Base-by-base conservation (phyloP, 768 basidiomycete species). In the Gloeophyllum trabeum region DNA sequence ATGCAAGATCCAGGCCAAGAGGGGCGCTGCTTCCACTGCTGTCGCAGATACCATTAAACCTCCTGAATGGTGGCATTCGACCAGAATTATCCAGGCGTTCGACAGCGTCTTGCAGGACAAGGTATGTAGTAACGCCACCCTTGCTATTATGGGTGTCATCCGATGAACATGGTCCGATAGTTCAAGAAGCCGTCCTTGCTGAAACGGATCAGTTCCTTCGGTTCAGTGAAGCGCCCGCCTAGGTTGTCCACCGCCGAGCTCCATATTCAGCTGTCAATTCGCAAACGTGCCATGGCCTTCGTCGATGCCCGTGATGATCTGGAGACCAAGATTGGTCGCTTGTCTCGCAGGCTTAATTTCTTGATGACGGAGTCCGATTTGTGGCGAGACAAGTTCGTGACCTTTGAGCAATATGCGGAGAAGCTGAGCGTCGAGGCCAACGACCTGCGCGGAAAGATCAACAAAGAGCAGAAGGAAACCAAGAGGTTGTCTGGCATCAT, bases 11-110 rank as follows among this genome's bases (percentile, higher is more conserved):
- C 83, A 86, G 52, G 81, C 87, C 4, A 89, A 88, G 62, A 66
- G 85, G 39, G 81, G 85, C 18, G 80, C 77, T 3, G 78, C 89
- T 25, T 79, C 79, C 23, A 70, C 86, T 34, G 79, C 84, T 24
- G 84, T 91, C 12, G 89, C 89, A 2, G 92, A 94, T 53, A 81
- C 85, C 49, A 85, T 94, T 54, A 84, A 87, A 54, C 70, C 88
- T 28, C 92, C 92, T 0, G 80, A 81, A 48, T 96, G 92, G 92
- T 96, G 91, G 91, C 81, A 90, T 52, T 87, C 85, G 24, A 88
- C 86, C 2, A 78, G 82, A 38, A 86, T 94, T 51, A 85, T 96
- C 41, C 81, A 85, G 51, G 91, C 89, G 10, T 91, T 96, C 47
- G 91, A 94, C 56, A 69, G 67, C 37, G 88, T 94, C 26, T 69